phyloP scores from a whole-genome alignment of 2,329 filamentous ascomycete genomes.

The Parastagonospora avenae region DNA sequence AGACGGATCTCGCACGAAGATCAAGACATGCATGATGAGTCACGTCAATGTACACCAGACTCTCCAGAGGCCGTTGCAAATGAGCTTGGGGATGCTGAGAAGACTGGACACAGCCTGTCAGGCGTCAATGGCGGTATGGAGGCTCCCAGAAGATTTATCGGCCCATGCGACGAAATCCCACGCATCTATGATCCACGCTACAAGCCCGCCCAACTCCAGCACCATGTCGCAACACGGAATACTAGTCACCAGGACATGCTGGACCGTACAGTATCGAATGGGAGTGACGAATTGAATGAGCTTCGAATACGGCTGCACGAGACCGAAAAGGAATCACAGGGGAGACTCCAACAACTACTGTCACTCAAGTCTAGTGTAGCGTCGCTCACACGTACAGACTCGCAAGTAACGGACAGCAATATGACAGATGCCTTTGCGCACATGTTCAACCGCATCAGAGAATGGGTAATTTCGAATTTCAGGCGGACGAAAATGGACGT shows the following conservation, averaged over 20 bases:
- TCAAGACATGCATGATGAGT: constrained; percentile 22
- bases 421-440: constrained; percentile 66
- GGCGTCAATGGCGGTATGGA: neutral
- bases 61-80: constrained; percentile 1
- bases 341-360: constrained; percentile 64
- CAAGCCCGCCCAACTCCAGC: constrained; percentile 31
- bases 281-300: constrained; percentile 31
- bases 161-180: constrained; percentile 17
- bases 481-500: constrained; percentile 61
- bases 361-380: constrained; percentile 76
- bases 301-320: constrained; percentile 36
- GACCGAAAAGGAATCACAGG: constrained; percentile 62
- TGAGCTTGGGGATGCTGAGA: neutral
- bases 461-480: constrained; percentile 75
- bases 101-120: neutral
- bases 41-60: constrained; percentile 19
- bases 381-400: constrained; percentile 65
- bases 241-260: constrained; percentile 12
- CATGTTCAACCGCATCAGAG: constrained; percentile 71
- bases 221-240: constrained; percentile 27
- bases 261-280: constrained; percentile 8
- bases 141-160: neutral
- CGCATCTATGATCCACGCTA: constrained; percentile 32
- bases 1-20: constrained; percentile 25
- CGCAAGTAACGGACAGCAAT: constrained; percentile 68